phyloP scores from a whole-genome alignment of 306 rosid genomes.

The Ormosia emarginata region DNA sequence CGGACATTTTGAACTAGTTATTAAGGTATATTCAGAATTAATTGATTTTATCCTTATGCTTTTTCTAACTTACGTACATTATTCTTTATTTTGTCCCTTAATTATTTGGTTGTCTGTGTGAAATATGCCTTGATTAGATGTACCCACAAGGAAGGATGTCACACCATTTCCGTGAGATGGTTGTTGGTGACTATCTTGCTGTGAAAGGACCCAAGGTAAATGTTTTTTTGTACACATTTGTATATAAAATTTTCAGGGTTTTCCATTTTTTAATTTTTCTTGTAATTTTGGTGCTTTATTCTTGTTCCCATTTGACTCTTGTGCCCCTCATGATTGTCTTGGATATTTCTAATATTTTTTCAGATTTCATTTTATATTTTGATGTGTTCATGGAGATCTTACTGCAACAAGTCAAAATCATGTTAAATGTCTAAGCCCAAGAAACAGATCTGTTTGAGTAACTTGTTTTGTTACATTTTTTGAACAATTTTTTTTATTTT shows the following conservation, averaged over 20 bases:
- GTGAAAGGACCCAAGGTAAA: constrained; percentile 96
- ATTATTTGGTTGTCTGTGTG: background rate
- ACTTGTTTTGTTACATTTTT: background rate
- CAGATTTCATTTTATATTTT: background rate
- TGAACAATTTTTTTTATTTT: background rate
- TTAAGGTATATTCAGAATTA: constrained; percentile 52
- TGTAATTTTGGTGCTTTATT: constrained; percentile 2
- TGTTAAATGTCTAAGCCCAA: background rate
- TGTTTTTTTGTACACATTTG: background rate
- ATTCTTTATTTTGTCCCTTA: constrained; percentile 16
- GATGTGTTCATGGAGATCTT: background rate
- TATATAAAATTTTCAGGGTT: background rate
- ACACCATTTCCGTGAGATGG: constrained; percentile 97
- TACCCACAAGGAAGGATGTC: constrained; percentile 99
- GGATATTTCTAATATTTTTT: background rate
- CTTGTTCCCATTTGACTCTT: background rate
- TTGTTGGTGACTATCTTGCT: constrained; percentile 76
- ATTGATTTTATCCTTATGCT: background rate
- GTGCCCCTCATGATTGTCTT: background rate
- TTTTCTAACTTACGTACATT: background rate
- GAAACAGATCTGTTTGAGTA: background rate
- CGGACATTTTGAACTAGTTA: constrained; percentile 89
- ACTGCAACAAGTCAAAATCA: background rate
- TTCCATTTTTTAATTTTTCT: constrained; percentile 1
- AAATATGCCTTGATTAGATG: constrained; percentile 52